Evolutionary conservation across 345 rosid genomes (phyloP).

Genomic region (Zanthoxylum bungeanum): DNA sequence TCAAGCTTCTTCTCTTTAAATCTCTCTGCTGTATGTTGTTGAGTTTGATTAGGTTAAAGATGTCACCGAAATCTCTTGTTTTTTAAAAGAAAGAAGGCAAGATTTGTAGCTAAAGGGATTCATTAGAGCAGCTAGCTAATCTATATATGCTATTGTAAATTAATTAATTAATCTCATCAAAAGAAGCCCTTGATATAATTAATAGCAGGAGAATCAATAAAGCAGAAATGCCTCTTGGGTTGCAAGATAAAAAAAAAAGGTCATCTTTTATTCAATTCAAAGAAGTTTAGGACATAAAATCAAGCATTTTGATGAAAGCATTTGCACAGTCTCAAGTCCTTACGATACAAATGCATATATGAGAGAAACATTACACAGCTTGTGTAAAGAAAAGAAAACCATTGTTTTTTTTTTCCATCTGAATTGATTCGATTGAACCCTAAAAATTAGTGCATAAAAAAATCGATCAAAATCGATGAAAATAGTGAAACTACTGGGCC

Average conservation of each 20-base stretch:
- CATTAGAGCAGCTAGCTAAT: not conserved
- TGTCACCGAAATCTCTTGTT: not conserved
- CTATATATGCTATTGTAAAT: no score
- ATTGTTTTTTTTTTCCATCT: no score
- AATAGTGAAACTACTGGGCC: no score
- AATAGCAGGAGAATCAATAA: not conserved
- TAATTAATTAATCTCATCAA: not conserved
- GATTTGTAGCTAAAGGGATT: not conserved
- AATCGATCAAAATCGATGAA: no score
- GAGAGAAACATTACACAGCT: no score
- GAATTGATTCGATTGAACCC: no score
- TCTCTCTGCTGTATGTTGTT: not conserved
- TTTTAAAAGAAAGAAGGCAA: not conserved
- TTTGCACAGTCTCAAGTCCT: not conserved
- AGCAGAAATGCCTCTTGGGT: not conserved
- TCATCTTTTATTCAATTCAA: not conserved
- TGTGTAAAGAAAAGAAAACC: no score
- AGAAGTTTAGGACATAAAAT: slow-evolving; percentile 4
- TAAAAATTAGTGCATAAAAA: no score
- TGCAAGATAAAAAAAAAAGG: not conserved
- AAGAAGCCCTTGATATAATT: not conserved
- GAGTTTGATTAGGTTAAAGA: not conserved
- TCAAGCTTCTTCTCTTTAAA: not conserved
- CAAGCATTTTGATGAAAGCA: not conserved
- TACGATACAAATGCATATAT: not conserved